Base-by-base conservation (phyloP, 1,139 yeast species). In the Geotrichum restrictum region DNA sequence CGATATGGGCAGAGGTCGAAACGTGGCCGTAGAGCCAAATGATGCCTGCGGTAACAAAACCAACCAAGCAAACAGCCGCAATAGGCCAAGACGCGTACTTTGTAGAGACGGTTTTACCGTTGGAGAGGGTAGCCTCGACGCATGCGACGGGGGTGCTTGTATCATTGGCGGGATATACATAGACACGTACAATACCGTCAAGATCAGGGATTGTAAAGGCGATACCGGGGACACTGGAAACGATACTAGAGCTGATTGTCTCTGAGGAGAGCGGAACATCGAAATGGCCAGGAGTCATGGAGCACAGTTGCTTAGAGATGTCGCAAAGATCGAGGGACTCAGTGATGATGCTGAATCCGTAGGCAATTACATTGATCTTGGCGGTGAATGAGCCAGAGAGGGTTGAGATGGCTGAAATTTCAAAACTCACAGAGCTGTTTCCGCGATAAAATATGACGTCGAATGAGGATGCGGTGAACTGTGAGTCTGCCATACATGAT, bases 21-120 rank as follows among this genome's bases (percentile, higher is more conserved):
- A 95, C 83, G 67, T 91, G 95, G 7, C 98, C 98, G 62, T 85
- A 78, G 41, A 89, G 82, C 0, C 96, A 88, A 41, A 88, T 81
- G 51, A 88, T 79, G 43, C 96, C 96, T 0, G 97, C 88, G 5
- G 94, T 85, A 51, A 89, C 69, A 43, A 93, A 79, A 58, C 98
- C 98, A 47, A 87, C 68, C 45, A 96, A 94, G 1, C 96, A 82
- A 45, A 93, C 79, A 22, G 93, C 94, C 5, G 97, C 98, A 62
- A 93, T 85, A 19, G 96, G 96, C 98, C 98, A 94, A 7, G 96
- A 80, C 3, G 96, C 98, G 62, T 88, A 89, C 64, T 82, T 83
- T 29, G 96, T 89, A 69, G 91, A 95, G 34, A 93, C 98, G 1
- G 98, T 89, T 66, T 87, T 88, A 57, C 93, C 96, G 69, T 94